Base-by-base conservation (phyloP, 2,329 filamentous ascomycete genomes). In the Phyllosticta paracitricarpa region DNA sequence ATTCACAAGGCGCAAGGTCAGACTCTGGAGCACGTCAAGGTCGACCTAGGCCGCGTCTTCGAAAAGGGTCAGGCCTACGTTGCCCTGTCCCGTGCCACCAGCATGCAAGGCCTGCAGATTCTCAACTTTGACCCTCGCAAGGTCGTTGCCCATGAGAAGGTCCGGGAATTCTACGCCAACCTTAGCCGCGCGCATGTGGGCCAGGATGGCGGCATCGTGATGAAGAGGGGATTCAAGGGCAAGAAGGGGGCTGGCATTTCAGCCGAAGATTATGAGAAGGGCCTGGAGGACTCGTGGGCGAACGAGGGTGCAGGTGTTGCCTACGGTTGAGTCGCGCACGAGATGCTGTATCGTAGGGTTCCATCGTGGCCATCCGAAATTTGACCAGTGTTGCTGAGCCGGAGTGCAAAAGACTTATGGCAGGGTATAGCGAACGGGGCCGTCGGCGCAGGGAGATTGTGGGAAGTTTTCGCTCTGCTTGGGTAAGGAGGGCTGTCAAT, bases 1-100 rank as follows among this genome's bases (percentile, higher is more conserved):
- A 99, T 99, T 63, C 94, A 99, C 79, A 99, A 99, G 76, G 94
- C 94, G 0, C 93, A 97, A 72, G 93, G 93, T 1, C 93, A 97
- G 73, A 97, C 93, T 1, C 78, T 97, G 26, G 91, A 96, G 70
- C 83, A 93, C 57, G 94, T 99, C 63, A 96, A 96, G 70, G 94
- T 99, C 26, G 91, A 99, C 71, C 80, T 99, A 0, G 89, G 91
- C 30, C 88, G 85, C 64, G 89, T 96, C 1, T 99, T 99, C 68
- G 94, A 99, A 72, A 97, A 96, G 74, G 94, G 94, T 0, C 94
- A 99, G 73, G 94, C 94, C 5, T 99, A 99, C 70, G 94, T 99
- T 58, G 94, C 94, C 58, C 84, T 99, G 14, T 96, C 90, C 78
- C 89, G 94, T 75, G 94, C 94, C 14, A 96, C 91, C 1, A 89